Base-by-base conservation (phyloP, 2,329 filamentous ascomycete species). In the Byssoonygena ceratinophila region DNA sequence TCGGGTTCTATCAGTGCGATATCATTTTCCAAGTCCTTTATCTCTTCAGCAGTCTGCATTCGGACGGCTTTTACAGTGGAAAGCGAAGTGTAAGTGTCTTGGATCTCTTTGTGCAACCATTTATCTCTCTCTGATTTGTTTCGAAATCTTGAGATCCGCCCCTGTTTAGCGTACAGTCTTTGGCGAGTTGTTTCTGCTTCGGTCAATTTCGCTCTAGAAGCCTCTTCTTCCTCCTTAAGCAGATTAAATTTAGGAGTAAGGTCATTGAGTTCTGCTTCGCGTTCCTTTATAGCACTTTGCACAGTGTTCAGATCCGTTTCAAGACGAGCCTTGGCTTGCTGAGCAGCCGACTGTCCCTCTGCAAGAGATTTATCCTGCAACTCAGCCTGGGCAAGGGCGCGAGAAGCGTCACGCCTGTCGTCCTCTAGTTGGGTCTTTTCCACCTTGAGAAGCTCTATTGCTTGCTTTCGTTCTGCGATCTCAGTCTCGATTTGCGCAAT, bases 121-220 rank as follows among this genome's bases (percentile, higher is more conserved):
- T 81, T 79, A 66, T 98, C 91, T 40, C 94, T 83, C 65, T 97
- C 88, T 7, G 80, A 79, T 72, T 95, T 95, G 66, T 82, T 94
- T 63, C 79, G 85, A 68, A 95, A 98, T 57, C 88, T 85, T 16
- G 85, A 84, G 59, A 85, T 89, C 43, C 91, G 84, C 40, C 85
- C 88, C 69, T 98, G 91, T 68, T 98, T 98, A 47, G 86, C 87
- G 64, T 94, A 87, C 6, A 98, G 78, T 34, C 90, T 83, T 58
- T 85, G 82, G 39, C 87, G 79, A 4, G 80, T 78, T 6, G 83
- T 83, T 61, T 94, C 85, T 0, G 85, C 85, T 46, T 85, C 76
- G 44, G 89, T 84, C 9, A 97, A 76, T 54, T 85, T 81, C 52
- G 83, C 75, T 61, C 83, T 84, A 25, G 87, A 74, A 14, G 80